A percentile compares a stretch with the other conserved stretches of the same genome.
Conservation (phyloP, 2,329 filamentous ascomycete genomes). For the Parastagonospora nodorum region DNA sequence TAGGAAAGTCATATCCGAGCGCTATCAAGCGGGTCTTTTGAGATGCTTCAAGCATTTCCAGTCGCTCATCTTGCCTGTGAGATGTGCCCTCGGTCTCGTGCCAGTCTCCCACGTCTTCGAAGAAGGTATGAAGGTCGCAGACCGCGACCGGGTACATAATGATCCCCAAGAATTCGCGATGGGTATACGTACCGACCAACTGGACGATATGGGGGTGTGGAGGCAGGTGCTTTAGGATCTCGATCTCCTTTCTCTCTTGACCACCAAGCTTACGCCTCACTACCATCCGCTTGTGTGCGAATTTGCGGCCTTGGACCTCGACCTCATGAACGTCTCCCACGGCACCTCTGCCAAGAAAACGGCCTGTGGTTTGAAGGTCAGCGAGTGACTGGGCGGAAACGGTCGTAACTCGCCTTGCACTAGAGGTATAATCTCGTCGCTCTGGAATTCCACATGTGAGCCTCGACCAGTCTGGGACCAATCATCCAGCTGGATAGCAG, state of each 20-base stretch:
- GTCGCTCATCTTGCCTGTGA: no score
- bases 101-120: slow-evolving; percentile 23
- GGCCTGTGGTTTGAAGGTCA: slow-evolving; percentile 1
- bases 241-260: slow-evolving; percentile 24
- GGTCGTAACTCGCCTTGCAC: slow-evolving; percentile 9
- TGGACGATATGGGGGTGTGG: slow-evolving; percentile 23
- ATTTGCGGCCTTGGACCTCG: slow-evolving; percentile 6
- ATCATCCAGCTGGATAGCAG: slow-evolving; percentile 8
- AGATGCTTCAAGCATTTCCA: not conserved
- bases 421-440: slow-evolving; percentile 17
- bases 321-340: slow-evolving; percentile 27
- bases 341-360: slow-evolving; percentile 20
- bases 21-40: slow-evolving; percentile 3
- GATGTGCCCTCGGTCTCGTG: not conserved
- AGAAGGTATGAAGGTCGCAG: slow-evolving; percentile 24
- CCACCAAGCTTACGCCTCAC: slow-evolving; percentile 13
- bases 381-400: not conserved
- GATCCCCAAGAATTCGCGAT: slow-evolving; percentile 18
- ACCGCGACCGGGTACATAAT: slow-evolving; percentile 24
- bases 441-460: slow-evolving; percentile 23
- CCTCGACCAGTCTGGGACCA: slow-evolving; percentile 24
- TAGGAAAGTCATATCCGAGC: slow-evolving; percentile 7
- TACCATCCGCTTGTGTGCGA: slow-evolving; percentile 25
- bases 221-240: slow-evolving; percentile 23
- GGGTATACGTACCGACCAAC: slow-evolving; percentile 29